Conservation (phyloP, 164 flowering plant genomes). For the Magnolia kwangsiensis region DNA sequence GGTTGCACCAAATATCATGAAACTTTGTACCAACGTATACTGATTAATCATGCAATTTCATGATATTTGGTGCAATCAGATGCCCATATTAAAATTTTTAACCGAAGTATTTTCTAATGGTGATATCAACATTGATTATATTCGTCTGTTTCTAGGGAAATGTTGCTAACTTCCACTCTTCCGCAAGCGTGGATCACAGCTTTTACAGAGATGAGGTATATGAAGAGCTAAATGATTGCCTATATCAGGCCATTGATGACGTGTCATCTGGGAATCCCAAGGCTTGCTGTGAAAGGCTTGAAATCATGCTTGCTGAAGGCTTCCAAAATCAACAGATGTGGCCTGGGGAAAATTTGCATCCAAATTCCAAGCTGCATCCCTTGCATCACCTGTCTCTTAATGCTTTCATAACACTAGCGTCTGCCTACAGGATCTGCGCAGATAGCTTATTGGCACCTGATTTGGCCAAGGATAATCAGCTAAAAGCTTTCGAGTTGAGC, state of each 20-base stretch:
- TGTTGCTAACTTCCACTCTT: slow-evolving; percentile 4
- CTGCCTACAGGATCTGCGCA: slow-evolving; percentile 54
- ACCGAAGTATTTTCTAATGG: neutral
- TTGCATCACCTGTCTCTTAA: slow-evolving; percentile 48
- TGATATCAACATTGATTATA: neutral
- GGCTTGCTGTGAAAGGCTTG: slow-evolving; percentile 56
- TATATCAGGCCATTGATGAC: slow-evolving; percentile 52
- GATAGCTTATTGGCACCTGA: slow-evolving; percentile 16
- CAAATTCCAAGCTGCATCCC: slow-evolving; percentile 39
- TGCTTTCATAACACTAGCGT: slow-evolving; percentile 55
- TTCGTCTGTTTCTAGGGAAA: slow-evolving; percentile 28
- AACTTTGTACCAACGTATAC: no score
- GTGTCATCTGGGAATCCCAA: slow-evolving; percentile 40
- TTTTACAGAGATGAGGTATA: slow-evolving; percentile 16
- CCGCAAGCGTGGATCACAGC: slow-evolving; percentile 8
- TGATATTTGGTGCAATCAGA: no score
- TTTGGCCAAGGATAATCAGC: slow-evolving; percentile 13
- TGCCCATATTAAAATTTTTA: no score
- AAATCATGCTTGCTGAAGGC: slow-evolving; percentile 36
- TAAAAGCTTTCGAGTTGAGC: slow-evolving; percentile 33
- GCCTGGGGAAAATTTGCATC: slow-evolving; percentile 12
- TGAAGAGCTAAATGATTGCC: slow-evolving; percentile 22
- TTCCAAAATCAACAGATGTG: slow-evolving; percentile 13
- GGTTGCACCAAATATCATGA: no score
- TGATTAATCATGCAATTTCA: no score